Conservation (phyloP, 1,139 yeast genomes). For the Hanseniaspora uvarum region DNA sequence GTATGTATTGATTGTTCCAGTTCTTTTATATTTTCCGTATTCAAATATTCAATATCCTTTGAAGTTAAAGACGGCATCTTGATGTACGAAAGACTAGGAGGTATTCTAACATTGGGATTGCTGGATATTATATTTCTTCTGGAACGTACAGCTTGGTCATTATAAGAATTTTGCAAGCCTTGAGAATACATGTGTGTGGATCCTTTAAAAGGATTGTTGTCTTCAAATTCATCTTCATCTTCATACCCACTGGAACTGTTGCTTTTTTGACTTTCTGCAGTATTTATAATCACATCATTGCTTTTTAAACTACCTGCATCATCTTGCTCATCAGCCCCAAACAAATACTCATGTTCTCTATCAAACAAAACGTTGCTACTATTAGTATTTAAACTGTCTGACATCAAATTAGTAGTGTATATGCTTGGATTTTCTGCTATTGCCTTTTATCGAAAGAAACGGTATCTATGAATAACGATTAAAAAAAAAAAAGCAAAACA, state of each 20-base stretch:
- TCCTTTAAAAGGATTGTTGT: slow-evolving; percentile 41
- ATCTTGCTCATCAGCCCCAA: slow-evolving; percentile 2
- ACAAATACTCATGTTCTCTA: slow-evolving; percentile 8
- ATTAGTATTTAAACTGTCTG: background rate
- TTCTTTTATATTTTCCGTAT: background rate
- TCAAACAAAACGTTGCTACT: background rate
- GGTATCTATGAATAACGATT: background rate
- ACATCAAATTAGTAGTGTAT: background rate
- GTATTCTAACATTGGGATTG: background rate
- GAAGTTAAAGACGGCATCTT: slow-evolving; percentile 2
- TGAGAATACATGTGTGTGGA: slow-evolving; percentile 36
- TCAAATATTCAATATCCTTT: slow-evolving; percentile 1
- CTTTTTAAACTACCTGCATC: background rate
- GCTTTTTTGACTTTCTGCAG: background rate
- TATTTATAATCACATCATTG: background rate
- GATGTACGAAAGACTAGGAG: slow-evolving; percentile 7
- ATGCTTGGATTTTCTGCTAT: background rate
- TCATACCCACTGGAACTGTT: background rate
- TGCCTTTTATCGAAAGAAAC: background rate
- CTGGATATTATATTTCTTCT: slow-evolving; percentile 7
- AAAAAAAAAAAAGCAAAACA: background rate
- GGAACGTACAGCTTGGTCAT: background rate
- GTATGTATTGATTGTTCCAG: background rate
- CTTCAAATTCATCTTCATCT: slow-evolving; percentile 34
- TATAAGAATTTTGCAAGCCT: slow-evolving; percentile 30